phyloP scores from a whole-genome alignment of 768 basidiomycete species.

The Lentinus tigrinus region DNA sequence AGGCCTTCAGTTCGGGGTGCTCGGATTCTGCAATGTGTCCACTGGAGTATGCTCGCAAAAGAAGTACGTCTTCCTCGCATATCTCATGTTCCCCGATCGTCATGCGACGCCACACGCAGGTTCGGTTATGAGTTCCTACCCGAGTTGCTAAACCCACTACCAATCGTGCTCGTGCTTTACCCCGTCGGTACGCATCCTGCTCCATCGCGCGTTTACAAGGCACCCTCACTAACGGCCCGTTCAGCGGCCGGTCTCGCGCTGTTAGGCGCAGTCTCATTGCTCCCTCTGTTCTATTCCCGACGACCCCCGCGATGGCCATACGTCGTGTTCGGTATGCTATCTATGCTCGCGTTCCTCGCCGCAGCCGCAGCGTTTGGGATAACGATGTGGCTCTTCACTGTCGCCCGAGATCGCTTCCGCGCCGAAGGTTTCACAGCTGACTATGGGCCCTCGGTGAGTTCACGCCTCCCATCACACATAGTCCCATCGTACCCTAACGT shows the following conservation, averaged over 20 bases:
- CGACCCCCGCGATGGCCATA: neutral
- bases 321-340: neutral
- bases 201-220: neutral
- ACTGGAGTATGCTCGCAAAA: neutral
- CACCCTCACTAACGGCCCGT: neutral
- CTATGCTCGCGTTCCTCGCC: neutral
- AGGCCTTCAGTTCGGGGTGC: slow-evolving; percentile 4
- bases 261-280: neutral
- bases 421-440: neutral
- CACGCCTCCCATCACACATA: no score
- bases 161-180: slow-evolving; percentile 6
- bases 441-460: slow-evolving; percentile 8
- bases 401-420: neutral
- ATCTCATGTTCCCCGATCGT: no score
- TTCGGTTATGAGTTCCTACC: slow-evolving; percentile 5
- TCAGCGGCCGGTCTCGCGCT: slow-evolving; percentile 8
- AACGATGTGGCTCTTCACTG: neutral
- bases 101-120: neutral
- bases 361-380: slow-evolving; percentile 7
- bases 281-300: slow-evolving; percentile 2
- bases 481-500: neutral
- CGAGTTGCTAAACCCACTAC: neutral
- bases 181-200: slow-evolving; percentile 4
- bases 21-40: slow-evolving; percentile 7
- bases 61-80: neutral